Base-by-base conservation (phyloP, 495 filamentous ascomycete genomes). In the Jackrogersella multiformis region DNA sequence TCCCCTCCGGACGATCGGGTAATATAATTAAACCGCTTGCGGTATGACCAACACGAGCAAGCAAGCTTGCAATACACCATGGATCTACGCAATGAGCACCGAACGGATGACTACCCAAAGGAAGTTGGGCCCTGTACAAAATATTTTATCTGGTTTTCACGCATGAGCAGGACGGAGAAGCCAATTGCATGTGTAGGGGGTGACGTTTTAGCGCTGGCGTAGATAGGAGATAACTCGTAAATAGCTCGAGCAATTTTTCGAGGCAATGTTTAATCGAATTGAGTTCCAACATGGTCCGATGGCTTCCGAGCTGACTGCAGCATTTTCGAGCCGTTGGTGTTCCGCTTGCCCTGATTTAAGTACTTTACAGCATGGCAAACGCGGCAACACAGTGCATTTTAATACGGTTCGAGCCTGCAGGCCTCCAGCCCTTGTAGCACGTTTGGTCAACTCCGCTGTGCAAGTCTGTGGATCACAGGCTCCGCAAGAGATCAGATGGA, bases 171-270 rank as follows among this genome's bases (percentile, higher is more conserved):
- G 41, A 58, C 26, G 16, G 45, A 44, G 56, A 65, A 39, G 45
- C 36, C 56, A 64, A 49, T 61, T 61, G 67, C 67, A 70, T 70
- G 61, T 65, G 58, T 70, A 56, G 36, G 60, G 61, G 53, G 9
- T 61, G 56, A 65, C 10, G 56, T 49, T 70, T 58, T 70, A 66
- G 67, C 67, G 67, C 61, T 61, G 67, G 67, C 67, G 67, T 70
- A 62, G 52, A 61, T 69, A 69, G 66, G 66, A 55, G 60, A 59
- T 55, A 53, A 54, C 24, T 57, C 56, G 61, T 64, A 66, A 52
- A 70, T 66, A 70, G 67, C 67, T 66, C 67, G 61, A 70, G 61
- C 51, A 57, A 70, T 70, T 30, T 66, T 62, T 66, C 56, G 67
- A 70, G 61, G 39, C 61, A 70, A 65, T 70, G 53, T 66, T 58